Conservation (phyloP, 352 stramenopile species). For the Pythium dissimile region DNA sequence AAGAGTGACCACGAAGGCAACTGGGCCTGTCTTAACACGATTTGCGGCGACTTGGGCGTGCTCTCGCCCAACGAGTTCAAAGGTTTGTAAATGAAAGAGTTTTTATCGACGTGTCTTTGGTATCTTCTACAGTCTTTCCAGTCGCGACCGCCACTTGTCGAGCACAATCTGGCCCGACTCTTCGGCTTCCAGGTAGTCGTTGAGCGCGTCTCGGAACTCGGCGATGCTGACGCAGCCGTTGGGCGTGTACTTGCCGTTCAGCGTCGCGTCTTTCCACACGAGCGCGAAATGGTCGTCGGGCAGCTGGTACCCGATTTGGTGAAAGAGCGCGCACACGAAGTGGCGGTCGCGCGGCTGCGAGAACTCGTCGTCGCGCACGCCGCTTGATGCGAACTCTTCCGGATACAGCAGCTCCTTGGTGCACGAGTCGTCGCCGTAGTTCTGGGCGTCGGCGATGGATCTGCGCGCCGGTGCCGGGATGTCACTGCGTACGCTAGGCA, state of each 20-base stretch:
- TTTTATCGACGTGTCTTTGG: constrained; percentile 3
- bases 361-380: constrained; percentile 86
- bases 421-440: constrained; percentile 87
- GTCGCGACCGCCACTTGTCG: constrained; percentile 43
- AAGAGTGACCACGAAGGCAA: constrained; percentile 91
- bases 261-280: constrained; percentile 62
- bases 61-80: constrained; percentile 27
- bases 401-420: constrained; percentile 84
- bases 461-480: constrained; percentile 62
- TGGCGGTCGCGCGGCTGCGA: constrained; percentile 47
- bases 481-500: constrained; percentile 84
- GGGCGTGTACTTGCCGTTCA: constrained; percentile 38
- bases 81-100: neutral
- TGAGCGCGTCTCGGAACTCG: constrained; percentile 73
- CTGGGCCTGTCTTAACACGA: constrained; percentile 90
- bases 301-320: constrained; percentile 62
- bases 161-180: constrained; percentile 40
- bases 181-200: constrained; percentile 57
- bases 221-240: constrained; percentile 46
- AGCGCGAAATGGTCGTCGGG: constrained; percentile 60
- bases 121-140: constrained; percentile 12
- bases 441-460: constrained; percentile 88
- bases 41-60: constrained; percentile 67
- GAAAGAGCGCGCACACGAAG: constrained; percentile 65
- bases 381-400: constrained; percentile 72